Evolutionary conservation across 768 basidiomycete genomes (phyloP), one percentile per base, ranked within the genome.

Genomic region (Termitomyces sp.): DNA sequence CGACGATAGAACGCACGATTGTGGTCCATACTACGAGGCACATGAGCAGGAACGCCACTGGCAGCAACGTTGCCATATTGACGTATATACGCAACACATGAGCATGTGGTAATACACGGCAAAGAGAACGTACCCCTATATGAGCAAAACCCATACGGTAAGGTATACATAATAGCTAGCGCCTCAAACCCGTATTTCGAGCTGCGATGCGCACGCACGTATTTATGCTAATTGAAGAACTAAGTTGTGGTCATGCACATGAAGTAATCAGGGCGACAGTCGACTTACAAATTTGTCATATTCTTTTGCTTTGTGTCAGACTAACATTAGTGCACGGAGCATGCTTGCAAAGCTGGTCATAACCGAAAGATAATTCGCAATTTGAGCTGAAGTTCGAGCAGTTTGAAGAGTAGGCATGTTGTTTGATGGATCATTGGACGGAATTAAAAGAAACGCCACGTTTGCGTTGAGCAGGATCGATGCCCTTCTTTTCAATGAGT

Each of bases 141-240:
- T 47, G 18, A 60, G 59, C 12, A 60, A 46, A 16, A 44, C n/a
- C n/a, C 54, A 14, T 51, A 60, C 14, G 59, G 59, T 33, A 60
- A 46, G 27, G 55, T 56, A 27, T 52, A 60, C 12, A 60, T 32
- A 34, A 52, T 27, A n/a, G 59, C 59, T 10, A 56, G n/a, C 24
- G 18, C 13, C 20, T 60, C 55, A 16, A 56, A 52, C 0, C 55
- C 44, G n/a, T 33, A 51, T n/a, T n/a, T 22, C 2, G 52, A 51
- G 27, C 36, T 26, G 6, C 49, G 44, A 32, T 60, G 50, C 45
- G 53, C 63, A 2, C 10, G 32, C 20, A 58, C 13, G 14, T 53
- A 47, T 18, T 10, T 12, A 24, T 51, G 50, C 56, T 57, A 7
- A 37, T 13, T 13, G 12, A 18, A 14, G 7, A 20, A 55, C 8